Evolutionary conservation across 352 stramenopile species (phyloP), one percentile per base, ranked within the genome.

Genomic region (Phytophthora sp.): DNA sequence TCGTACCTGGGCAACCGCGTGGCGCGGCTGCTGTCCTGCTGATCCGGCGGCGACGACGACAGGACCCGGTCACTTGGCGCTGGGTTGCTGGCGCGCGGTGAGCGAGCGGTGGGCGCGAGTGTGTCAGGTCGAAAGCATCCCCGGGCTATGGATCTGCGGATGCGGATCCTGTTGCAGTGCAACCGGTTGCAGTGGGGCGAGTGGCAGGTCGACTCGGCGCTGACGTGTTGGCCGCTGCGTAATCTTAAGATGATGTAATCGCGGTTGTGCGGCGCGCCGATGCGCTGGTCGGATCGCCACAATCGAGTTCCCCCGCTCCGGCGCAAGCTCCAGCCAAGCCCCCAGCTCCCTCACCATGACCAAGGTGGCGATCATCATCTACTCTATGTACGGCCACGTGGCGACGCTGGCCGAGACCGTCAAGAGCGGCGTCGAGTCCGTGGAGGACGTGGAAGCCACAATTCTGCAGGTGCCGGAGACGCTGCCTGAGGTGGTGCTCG

Each of bases 361-460:
- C 56, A 90, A 88, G 62, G 75, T 93, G 41, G 78, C 77, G 7
- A 85, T 94, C 66, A 55, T 94, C 53, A 88, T 85, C 66, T 93
- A 92, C 75, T 89, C 74, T 58, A 82, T 87, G 21, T 95, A 96
- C 69, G 86, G 87, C 24, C 89, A 95, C 71, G 74, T 94, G 46
- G 62, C 57, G 21, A 78, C 61, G 37, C 69, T 97, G 63, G 84
- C 87, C 15, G 67, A 86, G 38, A 38, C 72, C n/a, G 49, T 96
- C 37, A 88, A 88, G 62, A 71, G 76, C 18, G 88, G 86, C 51
- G 64, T 95, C 20, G 79, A 91, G 51, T 69, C 67, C 24, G 63
- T 69, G 18, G 61, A 69, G 6, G 88, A 80, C 42, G 77, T 74
- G 17, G 55, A 58, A 11, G 83, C 77, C 41, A 66, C 30, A 1